Conservation (phyloP, 2,329 filamentous ascomycete genomes). For the Alternaria hordeiaustralica region DNA sequence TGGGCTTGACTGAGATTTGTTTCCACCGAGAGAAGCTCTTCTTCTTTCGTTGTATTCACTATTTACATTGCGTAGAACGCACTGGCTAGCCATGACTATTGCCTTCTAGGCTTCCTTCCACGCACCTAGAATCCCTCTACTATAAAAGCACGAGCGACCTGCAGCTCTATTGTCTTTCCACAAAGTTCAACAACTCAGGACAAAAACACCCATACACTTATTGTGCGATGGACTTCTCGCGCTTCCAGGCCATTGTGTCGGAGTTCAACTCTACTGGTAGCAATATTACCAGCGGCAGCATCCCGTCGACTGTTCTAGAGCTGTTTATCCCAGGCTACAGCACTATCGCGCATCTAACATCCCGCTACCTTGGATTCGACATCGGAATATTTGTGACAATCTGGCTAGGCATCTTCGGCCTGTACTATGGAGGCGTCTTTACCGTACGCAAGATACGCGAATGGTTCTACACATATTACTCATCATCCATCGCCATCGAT, state of each 20-base stretch:
- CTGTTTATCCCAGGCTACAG: conserved; percentile 51
- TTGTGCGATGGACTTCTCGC: conserved; percentile 30
- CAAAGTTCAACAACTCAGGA: background rate
- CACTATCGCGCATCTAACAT: conserved; percentile 48
- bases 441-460: conserved; percentile 35
- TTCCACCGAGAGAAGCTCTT: background rate
- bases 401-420: conserved; percentile 50
- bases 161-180: background rate
- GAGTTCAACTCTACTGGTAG: conserved; percentile 7
- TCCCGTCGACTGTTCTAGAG: conserved; percentile 57
- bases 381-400: conserved; percentile 57
- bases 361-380: conserved; percentile 55
- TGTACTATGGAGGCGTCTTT: conserved; percentile 47
- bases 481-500: background rate
- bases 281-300: conserved; percentile 22
- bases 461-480: background rate
- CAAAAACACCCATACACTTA: background rate
- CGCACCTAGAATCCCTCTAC: background rate
- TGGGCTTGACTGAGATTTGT: background rate
- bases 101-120: background rate
- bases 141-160: background rate
- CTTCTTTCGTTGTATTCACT: background rate
- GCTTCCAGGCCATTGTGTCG: conserved; percentile 18
- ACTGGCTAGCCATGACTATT: too few relatives aligned
- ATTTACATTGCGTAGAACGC: too few relatives aligned